Evolutionary conservation across 257 asterid genomes (phyloP), one percentile per base, ranked within the genome.

Genomic region (Eustoma russellianum): DNA sequence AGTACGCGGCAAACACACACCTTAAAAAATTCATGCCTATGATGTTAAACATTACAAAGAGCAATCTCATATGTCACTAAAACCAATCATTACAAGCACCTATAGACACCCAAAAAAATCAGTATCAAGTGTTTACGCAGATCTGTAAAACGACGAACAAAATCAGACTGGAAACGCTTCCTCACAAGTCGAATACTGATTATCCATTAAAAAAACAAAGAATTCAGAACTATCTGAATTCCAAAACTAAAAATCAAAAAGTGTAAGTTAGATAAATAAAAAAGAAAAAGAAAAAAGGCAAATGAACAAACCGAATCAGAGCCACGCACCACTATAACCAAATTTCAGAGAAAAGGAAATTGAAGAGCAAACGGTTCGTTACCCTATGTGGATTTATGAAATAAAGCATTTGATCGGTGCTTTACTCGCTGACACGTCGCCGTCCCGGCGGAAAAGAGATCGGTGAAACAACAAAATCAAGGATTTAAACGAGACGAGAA

Each of bases 391-490:
- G 7, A 38, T 13, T 54, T 10, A 59, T 33, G 28, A 46, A 35
- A 33, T 33, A 5, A 35, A 44, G 61, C 67, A 48, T 48, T 53
- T 46, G 41, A 38, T 35, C 14, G 54, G 54, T 5, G 55, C 43
- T 67, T 41, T 62, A 59, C 47, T 54, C 38, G 35, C 55, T 55
- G 44, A 34, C 55, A 43, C 68, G 68, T 34, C 64, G 61, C 46
- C 73, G 60, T 51, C 63, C 45, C 46, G 13, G 56, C 52, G 9
- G 46, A 10, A 33, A 52, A 52, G 46, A 61, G 41, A 0, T 18
- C 19, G 41, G 41, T 12, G 69, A 33, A 15, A 41, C 41, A 30
- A 33, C 13, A 12, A 14, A 53, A 44, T 50, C 28, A 46, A 7
- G 8, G 56, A 14, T 48, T 2, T 8, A 18, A 30, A 45, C 46